Conservation (phyloP, 2,329 filamentous ascomycete species). For the Cadophora malorum region DNA sequence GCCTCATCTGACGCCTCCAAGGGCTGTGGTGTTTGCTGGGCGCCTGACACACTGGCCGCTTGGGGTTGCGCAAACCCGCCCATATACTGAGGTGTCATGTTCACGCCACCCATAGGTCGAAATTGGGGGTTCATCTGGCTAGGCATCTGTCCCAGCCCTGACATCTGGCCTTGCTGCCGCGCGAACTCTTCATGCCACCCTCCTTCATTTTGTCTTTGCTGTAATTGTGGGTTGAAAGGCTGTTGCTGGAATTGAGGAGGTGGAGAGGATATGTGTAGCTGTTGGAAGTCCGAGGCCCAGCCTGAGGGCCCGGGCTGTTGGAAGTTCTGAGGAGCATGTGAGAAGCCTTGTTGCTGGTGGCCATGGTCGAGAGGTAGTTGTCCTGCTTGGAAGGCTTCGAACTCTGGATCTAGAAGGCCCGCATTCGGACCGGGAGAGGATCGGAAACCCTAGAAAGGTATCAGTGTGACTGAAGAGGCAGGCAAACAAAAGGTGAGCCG, state of each 20-base stretch:
- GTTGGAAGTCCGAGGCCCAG: conserved; percentile 55
- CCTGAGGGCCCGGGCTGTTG: conserved; percentile 33
- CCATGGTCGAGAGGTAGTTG: conserved; percentile 46
- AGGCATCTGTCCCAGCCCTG: conserved; percentile 32
- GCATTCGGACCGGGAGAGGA: conserved; percentile 59
- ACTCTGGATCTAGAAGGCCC: conserved; percentile 67
- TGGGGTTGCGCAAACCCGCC: conserved; percentile 30
- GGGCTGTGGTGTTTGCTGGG: conserved; percentile 41
- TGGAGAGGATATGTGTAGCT: conserved; percentile 49
- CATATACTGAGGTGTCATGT: conserved; percentile 27
- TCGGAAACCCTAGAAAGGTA: conserved; percentile 61
- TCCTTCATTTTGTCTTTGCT: conserved; percentile 34
- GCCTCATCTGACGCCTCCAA: conserved; percentile 58
- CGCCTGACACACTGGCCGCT: conserved; percentile 22
- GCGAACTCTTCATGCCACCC: conserved; percentile 67
- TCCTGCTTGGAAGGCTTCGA: conserved; percentile 71
- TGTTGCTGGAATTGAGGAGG: conserved; percentile 45
- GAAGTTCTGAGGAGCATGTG: conserved; percentile 29
- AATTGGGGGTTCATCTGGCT: conserved; percentile 25
- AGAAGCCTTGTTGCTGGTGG: conserved; percentile 35
- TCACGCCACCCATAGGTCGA: conserved; percentile 31
- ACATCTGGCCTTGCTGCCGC: conserved; percentile 44
- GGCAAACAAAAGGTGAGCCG: conserved; percentile 31
- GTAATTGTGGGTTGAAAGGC: conserved; percentile 29
- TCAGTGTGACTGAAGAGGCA: conserved; percentile 21